These are phyloP conservation scores for Yamadazyma akitaensis DNA, from an alignment of 805 yeast genomes.

Conservation along the genomic window DNA sequence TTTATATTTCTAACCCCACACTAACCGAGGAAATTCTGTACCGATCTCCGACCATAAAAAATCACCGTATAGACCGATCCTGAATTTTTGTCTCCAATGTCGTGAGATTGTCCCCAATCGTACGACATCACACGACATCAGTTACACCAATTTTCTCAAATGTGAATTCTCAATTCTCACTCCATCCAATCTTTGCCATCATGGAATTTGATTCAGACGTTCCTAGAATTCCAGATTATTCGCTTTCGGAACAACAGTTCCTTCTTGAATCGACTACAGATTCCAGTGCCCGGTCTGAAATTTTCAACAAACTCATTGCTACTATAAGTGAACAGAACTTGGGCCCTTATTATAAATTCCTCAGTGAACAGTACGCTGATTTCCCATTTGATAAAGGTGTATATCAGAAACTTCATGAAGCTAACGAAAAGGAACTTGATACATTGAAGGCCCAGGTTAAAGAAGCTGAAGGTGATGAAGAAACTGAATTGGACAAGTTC, in stretches of 20 bases:
- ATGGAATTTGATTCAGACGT: conserved; percentile 46
- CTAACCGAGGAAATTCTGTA: not conserved
- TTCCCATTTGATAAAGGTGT: conserved; percentile 59
- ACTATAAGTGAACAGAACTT: conserved; percentile 59
- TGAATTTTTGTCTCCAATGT: too few species aligned
- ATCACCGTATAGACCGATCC: too few species aligned
- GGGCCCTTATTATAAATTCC: conserved; percentile 79
- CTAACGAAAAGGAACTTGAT: conserved; percentile 54
- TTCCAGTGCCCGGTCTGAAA: conserved; percentile 38
- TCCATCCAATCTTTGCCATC: conserved; percentile 1
- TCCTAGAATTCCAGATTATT: conserved; percentile 73
- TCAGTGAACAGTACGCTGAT: conserved; percentile 35
- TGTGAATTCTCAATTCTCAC: not conserved
- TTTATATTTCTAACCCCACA: not conserved
- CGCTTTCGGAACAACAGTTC: conserved; percentile 77
- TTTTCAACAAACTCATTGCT: conserved; percentile 43
- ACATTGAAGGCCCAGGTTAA: conserved; percentile 53
- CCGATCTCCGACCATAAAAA: too few species aligned
- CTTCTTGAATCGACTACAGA: conserved; percentile 42
- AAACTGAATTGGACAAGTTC: conserved; percentile 81
- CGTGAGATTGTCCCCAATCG: too few species aligned
- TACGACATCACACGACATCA: too few species aligned
- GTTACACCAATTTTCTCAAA: not conserved
- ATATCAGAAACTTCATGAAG: conserved; percentile 47
- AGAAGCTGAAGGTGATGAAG: conserved; percentile 63